These are phyloP conservation scores for Apostasia shenzhenica DNA, from an alignment of 106 monocot genomes.

Conservation along the genomic window DNA sequence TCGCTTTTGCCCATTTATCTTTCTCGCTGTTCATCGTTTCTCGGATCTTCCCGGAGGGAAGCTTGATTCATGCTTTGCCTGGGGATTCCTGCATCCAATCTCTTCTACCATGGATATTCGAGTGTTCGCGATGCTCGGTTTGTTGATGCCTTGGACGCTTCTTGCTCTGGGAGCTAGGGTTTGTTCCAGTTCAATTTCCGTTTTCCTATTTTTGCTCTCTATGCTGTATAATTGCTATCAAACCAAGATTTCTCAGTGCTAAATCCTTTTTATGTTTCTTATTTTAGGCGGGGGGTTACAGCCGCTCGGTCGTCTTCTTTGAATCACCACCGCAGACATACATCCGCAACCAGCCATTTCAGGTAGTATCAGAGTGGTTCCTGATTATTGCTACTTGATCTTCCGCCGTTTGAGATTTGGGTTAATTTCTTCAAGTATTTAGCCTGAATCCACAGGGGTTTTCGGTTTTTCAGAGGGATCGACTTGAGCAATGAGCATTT, in stretches of 20 bases:
- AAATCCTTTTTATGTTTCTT: not conserved
- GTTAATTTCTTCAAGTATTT: no score
- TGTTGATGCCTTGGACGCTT: conserved; percentile 1
- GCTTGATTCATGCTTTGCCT: not conserved
- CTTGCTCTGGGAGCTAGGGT: conserved; percentile 3
- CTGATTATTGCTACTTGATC: no score
- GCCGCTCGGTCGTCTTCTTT: conserved; percentile 5
- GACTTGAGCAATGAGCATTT: no score
- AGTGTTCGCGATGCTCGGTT: not conserved
- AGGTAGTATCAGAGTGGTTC: no score
- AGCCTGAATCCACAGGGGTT: no score
- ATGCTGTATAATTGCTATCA: not conserved
- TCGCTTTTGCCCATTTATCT: no score
- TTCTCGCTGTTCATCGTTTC: no score
- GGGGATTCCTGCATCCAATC: not conserved
- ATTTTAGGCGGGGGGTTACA: not conserved
- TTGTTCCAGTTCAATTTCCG: conserved; percentile 1
- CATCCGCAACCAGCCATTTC: conserved; percentile 1
- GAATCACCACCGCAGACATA: conserved; percentile 3
- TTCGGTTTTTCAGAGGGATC: no score
- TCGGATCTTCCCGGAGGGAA: not conserved
- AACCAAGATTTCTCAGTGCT: not conserved
- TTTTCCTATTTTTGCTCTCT: not conserved
- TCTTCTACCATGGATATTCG: conserved; percentile 1
- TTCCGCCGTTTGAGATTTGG: no score